Base-by-base conservation (phyloP, 2,329 filamentous ascomycete genomes). In the Penicillium sp. region DNA sequence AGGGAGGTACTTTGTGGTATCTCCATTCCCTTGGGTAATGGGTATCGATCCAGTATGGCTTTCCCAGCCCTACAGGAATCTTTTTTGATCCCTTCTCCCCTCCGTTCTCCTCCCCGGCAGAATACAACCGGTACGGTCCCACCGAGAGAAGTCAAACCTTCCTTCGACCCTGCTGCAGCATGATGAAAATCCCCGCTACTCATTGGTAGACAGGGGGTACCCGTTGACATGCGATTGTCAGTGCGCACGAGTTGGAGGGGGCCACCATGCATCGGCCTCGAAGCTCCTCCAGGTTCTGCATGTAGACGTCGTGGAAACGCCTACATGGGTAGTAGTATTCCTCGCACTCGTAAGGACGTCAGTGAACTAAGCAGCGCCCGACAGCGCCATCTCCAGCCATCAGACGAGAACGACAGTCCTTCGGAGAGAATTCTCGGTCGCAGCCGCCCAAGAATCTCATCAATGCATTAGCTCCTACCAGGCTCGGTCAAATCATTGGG, bases 171-270 rank as follows among this genome's bases (percentile, higher is more conserved):
- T 49, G 12, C 15, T 45, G 51, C 53, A 47, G 52, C 49, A 50
- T 51, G 22, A 53, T 39, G 20, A 39, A 25, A 52, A 35, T 14
- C 47, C 31, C 14, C 47, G 28, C 31, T 15, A 47, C 11, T 50
- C n/a, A 50, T 50, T 38, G 48, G 48, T 15, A 35, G 28, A 35
- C 10, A 17, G 17, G 35, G 22, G 22, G 17, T 35, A 12, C 39
- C 17, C 17, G 49, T 55, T 59, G 53, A 54, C 45, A 59, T 17
- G 35, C 22, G 28, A 25, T 38, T 54, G 62, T 66, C 64, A 64
- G 58, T 64, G 64, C 64, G 62, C 63, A 58, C 41, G 53, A 62
- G 37, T 58, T 60, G 56, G 63, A 64, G 59, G 61, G 64, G 42
- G 43, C 43, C 25, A 34, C 20, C 51, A 41, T 34, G 38, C 51